Evolutionary conservation across 2,329 filamentous ascomycete genomes (phyloP), one percentile per base, ranked within the genome.

Genomic region (Pyricularia grisea): DNA sequence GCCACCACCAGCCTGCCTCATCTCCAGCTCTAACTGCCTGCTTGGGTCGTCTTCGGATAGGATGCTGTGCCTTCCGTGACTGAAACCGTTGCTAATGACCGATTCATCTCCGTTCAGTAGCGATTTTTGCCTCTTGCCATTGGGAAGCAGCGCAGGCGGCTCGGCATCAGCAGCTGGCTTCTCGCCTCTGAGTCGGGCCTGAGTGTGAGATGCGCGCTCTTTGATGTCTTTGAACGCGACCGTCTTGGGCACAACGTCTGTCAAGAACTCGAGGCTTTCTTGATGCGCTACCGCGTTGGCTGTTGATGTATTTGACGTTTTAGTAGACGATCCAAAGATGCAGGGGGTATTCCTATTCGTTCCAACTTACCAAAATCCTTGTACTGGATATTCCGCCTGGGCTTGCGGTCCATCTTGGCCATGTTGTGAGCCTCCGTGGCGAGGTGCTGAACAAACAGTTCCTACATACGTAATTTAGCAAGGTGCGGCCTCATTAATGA

Each of bases 401-500:
- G 94, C 78, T 98, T 98, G 74, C 91, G 88, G 80, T 98, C 95
- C 0, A 93, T 87, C 76, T 95, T 96, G 74, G 94, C 91, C 75
- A 97, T 92, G 75, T 92, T 94, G 77, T 97, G 90, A 30, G 91
- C 90, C 78, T 96, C 92, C 71, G 91, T 87, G 25, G 94, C 89
- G 30, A 99, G 87, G 78, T 98, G 91, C 78, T 97, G 93, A 73
- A 99, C 90, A 81, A 99, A 98, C 85, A 97, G 90, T 81, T 99
- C 95, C 90, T 94, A 69, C 23, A 33, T 12, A n/a, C 23, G 10
- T n/a, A 3, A 4, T 9, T 28, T n/a, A 63, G 60, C 60, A 63
- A 28, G 11, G 25, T 11, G 12, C 20, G 17, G 12, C 23, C 25
- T 31, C 36, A 67, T 14, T 14, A 5, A 36, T 17, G 36, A 42